Conservation (phyloP, 495 filamentous ascomycete species). For the Tuber calosporum region DNA sequence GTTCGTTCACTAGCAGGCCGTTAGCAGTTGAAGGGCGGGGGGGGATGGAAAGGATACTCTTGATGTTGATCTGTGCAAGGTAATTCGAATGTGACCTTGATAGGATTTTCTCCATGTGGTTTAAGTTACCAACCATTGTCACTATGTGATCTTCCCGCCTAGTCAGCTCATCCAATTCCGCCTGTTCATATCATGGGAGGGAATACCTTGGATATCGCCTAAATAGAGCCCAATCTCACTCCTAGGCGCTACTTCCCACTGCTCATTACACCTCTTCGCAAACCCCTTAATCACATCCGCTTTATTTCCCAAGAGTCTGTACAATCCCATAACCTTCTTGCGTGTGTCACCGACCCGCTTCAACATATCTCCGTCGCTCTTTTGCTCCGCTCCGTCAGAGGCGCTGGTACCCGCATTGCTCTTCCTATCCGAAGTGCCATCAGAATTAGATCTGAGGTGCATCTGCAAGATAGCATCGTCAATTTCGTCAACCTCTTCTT, state of each 20-base stretch:
- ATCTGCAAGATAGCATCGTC: constrained; percentile 80
- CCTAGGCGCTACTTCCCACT: constrained; percentile 85
- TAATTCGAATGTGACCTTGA: constrained; percentile 94
- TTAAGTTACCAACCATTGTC: constrained; percentile 94
- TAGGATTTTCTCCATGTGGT: constrained; percentile 96
- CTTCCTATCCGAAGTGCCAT: constrained; percentile 28
- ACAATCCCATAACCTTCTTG: constrained; percentile 88
- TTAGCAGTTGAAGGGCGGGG: constrained; percentile 63
- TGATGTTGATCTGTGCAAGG: constrained; percentile 86
- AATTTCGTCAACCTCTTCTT: constrained; percentile 80
- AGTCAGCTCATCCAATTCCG: constrained; percentile 5
- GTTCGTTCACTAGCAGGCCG: constrained; percentile 49
- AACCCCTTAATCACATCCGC: constrained; percentile 96
- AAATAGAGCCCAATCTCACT: constrained; percentile 95
- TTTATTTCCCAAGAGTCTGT: constrained; percentile 89
- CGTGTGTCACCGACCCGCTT: constrained; percentile 81
- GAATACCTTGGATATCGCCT: constrained; percentile 70
- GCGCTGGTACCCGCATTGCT: constrained; percentile 45
- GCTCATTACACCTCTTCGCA: constrained; percentile 94
- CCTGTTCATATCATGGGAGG: neutral
- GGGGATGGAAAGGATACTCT: constrained; percentile 48
- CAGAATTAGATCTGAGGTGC: constrained; percentile 31
- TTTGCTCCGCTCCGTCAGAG: constrained; percentile 42
- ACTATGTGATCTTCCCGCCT: constrained; percentile 74
- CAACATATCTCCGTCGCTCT: constrained; percentile 53